Evolutionary conservation across 495 filamentous ascomycete species (phyloP).

Genomic region (Opeltia flavorubescens): DNA sequence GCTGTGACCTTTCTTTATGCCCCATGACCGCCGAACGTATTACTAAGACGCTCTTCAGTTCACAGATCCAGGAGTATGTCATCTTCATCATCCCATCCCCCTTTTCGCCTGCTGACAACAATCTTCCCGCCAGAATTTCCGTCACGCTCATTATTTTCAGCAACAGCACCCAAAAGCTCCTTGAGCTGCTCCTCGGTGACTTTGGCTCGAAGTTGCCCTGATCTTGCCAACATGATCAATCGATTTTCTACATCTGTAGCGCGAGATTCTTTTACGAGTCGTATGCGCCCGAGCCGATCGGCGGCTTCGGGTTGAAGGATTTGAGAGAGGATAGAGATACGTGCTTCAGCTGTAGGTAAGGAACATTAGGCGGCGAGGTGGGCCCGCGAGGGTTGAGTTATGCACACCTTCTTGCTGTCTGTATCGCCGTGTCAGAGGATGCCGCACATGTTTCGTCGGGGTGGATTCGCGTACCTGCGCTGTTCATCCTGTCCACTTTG

Average conservation of each 20-base stretch:
- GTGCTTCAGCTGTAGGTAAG: slow-evolving; percentile 41
- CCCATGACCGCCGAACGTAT: too few species aligned
- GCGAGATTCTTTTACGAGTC: slow-evolving; percentile 85
- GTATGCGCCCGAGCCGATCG: slow-evolving; percentile 86
- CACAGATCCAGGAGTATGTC: slow-evolving; percentile 63
- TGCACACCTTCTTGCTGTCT: slow-evolving; percentile 54
- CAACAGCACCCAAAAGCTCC: slow-evolving; percentile 70
- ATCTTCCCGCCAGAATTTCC: slow-evolving; percentile 46
- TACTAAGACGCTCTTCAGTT: background rate
- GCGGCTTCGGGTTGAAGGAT: slow-evolving; percentile 90
- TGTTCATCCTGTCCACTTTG: slow-evolving; percentile 47
- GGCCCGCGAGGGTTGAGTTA: background rate
- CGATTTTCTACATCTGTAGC: slow-evolving; percentile 84
- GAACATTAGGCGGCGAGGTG: background rate
- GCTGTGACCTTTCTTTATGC: too few species aligned
- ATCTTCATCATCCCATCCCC: slow-evolving; percentile 75
- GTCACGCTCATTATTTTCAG: slow-evolving; percentile 46
- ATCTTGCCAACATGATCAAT: slow-evolving; percentile 78
- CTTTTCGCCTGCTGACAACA: slow-evolving; percentile 69
- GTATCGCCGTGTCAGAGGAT: slow-evolving; percentile 2
- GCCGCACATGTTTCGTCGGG: slow-evolving; percentile 11
- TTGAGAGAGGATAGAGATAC: slow-evolving; percentile 67
- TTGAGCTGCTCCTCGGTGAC: slow-evolving; percentile 91
- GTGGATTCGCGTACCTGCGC: slow-evolving; percentile 37
- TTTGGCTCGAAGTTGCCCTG: slow-evolving; percentile 71